Base-by-base conservation (phyloP, 768 basidiomycete genomes). In the Podaxis sp. region DNA sequence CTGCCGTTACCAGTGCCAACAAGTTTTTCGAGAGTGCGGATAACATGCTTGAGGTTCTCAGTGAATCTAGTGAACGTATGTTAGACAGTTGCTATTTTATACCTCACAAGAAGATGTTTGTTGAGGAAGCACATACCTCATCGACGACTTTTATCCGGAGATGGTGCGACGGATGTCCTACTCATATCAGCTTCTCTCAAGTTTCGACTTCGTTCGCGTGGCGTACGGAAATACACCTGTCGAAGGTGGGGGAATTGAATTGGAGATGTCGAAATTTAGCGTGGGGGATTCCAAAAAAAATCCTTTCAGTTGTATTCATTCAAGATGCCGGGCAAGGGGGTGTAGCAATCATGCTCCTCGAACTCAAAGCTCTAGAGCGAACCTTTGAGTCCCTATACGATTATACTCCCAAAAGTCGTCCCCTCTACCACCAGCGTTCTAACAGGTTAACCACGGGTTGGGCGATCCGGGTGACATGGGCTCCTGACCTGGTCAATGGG, bases 21-120 rank as follows among this genome's bases (percentile, higher is more conserved):
- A 73, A 56, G 6, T 56, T 33, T 50, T 65, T 68, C n/a, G 64
- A 56, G 33, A 73, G 64, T 3, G 62, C 65, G 33, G 65, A 65
- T 15, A 72, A 64, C 68, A 69, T 69, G 36, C 44, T 54, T 20
- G 44, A 51, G 44, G 28, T 24, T 24, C 12, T 22, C 33, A 38
- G 8, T 22, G 44, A 26, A 37, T 30, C 37, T 26, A 12, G 54
- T 22, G 22, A 56, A 56, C 22, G 13, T 5, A 22, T 28, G 49
- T 12, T 13, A 30, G 30, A 12, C 6, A 7, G 20, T 41, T 30
- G 37, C 38, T 11, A 6, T 50, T 50, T 50, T 50, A 50, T 50
- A 24, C 24, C 4, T 10, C 11, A 50, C 22, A 50, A 12, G 22
- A 12, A 24, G 26, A 17, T 28, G 49, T 20, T 22, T 10, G 15